A percentile compares a stretch with the other conserved stretches of the same genome.
These are phyloP conservation scores for Scutellaria barbata DNA, from an alignment of 257 asterid genomes.

Conservation along the genomic window DNA sequence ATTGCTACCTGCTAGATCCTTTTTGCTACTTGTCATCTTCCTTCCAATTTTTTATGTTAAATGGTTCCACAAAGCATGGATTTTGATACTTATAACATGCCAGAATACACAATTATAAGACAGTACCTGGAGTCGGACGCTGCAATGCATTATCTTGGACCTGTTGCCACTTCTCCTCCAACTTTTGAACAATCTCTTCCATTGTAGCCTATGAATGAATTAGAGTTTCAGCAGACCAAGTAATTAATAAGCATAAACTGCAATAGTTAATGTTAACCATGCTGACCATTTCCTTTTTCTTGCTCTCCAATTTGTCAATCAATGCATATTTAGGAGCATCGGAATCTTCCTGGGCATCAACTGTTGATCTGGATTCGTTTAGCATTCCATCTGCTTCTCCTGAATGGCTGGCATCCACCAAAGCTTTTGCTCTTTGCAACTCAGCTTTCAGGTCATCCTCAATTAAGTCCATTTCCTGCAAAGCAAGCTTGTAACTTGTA, in stretches of 20 bases:
- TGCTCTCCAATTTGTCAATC: slow-evolving; percentile 65
- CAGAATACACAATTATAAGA: slow-evolving; percentile 7
- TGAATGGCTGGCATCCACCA: slow-evolving; percentile 33
- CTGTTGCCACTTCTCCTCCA: slow-evolving; percentile 73
- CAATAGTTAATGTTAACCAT: slow-evolving; percentile 21
- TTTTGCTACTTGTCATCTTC: slow-evolving; percentile 4
- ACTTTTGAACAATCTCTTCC: slow-evolving; percentile 61
- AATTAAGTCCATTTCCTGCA: slow-evolving; percentile 65
- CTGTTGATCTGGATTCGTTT: slow-evolving; percentile 40
- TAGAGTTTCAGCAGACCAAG: slow-evolving; percentile 25
- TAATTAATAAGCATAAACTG: slow-evolving; percentile 10
- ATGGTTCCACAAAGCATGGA: slow-evolving; percentile 1
- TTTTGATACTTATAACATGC: neutral
- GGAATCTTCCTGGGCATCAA: slow-evolving; percentile 49
- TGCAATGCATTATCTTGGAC: slow-evolving; percentile 76
- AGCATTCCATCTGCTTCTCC: slow-evolving; percentile 47
- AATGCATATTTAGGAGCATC: slow-evolving; percentile 56
- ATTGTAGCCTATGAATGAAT: slow-evolving; percentile 55
- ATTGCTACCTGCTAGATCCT: slow-evolving; percentile 18
- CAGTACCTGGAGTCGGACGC: slow-evolving; percentile 85
- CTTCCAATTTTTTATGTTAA: neutral
- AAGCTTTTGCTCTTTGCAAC: slow-evolving; percentile 52
- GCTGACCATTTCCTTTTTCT: slow-evolving; percentile 72
- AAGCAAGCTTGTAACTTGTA: slow-evolving; percentile 17
- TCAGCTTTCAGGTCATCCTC: slow-evolving; percentile 68